phyloP scores from a whole-genome alignment of 1,139 yeast species.

The Diutina sp. region DNA sequence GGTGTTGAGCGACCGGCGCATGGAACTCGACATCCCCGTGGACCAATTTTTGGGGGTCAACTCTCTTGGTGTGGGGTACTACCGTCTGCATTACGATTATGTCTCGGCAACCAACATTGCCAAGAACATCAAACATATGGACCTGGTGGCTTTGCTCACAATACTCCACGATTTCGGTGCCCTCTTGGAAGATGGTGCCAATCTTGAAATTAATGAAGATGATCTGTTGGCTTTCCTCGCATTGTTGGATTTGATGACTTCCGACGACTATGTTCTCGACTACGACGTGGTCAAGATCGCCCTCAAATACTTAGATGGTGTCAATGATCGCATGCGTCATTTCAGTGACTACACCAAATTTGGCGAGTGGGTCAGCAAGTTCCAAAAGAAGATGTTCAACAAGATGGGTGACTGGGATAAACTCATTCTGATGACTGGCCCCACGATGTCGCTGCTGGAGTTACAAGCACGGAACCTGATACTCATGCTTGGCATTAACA shows the following conservation, averaged over 20 bases:
- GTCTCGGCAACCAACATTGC: constrained; percentile 9
- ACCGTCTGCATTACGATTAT: not conserved
- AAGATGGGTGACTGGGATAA: constrained; percentile 16
- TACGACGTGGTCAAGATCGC: constrained; percentile 18
- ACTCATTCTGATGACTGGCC: constrained; percentile 3
- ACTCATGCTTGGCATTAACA: constrained; percentile 20
- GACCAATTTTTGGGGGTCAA: constrained; percentile 9
- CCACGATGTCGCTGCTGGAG: constrained; percentile 15
- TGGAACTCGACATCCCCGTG: constrained; percentile 19
- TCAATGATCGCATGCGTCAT: constrained; percentile 17
- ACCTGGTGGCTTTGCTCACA: constrained; percentile 18
- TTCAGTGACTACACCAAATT: constrained; percentile 15
- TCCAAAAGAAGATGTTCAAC: constrained; percentile 10
- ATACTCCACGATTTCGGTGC: constrained; percentile 26
- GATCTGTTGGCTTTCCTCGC: not conserved
- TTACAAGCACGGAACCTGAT: constrained; percentile 27
- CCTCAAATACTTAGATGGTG: constrained; percentile 19
- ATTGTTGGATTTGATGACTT: not conserved
- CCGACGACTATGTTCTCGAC: constrained; percentile 10
- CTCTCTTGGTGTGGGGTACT: not conserved
- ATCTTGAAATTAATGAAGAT: not conserved
- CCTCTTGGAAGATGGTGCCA: constrained; percentile 8
- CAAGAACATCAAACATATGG: constrained; percentile 9
- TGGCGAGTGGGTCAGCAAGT: constrained; percentile 12
- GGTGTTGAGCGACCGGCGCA: constrained; percentile 35